Percentiles rank a stretch among this genome's conserved stretches.
Evolutionary conservation across 768 basidiomycete species (phyloP).

Genomic region (Lactarius sanguifluus): DNA sequence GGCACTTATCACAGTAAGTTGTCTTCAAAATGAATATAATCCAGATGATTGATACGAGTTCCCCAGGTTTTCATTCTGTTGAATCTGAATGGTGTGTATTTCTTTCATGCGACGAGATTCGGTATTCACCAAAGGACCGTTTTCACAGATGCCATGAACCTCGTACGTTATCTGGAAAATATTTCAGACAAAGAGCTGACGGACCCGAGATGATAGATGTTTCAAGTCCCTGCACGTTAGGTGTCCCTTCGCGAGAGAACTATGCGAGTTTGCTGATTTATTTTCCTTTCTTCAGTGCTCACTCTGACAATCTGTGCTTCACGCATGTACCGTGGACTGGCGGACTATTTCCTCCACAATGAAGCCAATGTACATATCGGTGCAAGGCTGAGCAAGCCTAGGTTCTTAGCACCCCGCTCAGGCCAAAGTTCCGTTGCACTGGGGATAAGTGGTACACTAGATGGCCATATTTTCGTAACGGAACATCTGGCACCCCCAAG

Average conservation of each 20-base stretch:
- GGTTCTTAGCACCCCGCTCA: background rate
- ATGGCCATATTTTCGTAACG: background rate
- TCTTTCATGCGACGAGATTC: background rate
- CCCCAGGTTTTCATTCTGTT: conserved; percentile 7
- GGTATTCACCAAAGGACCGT: background rate
- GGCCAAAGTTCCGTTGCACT: background rate
- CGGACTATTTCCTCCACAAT: background rate
- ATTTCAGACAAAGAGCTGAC: background rate
- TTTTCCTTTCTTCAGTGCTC: background rate
- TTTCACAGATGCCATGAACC: conserved; percentile 4
- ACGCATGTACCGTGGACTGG: conserved; percentile 6
- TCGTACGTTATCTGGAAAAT: background rate
- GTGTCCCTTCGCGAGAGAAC: background rate
- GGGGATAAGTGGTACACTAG: background rate
- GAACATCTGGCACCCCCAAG: background rate
- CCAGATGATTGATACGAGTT: background rate
- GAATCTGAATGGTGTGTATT: conserved; percentile 8
- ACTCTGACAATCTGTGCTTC: conserved; percentile 9
- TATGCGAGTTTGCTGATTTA: background rate
- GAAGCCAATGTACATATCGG: background rate
- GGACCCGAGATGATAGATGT: conserved; percentile 7
- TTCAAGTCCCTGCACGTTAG: conserved; percentile 3
- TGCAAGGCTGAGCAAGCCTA: background rate
- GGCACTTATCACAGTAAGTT: conserved; percentile 6
- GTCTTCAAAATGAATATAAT: background rate